Conservation (phyloP, 2,329 filamentous ascomycete genomes). For the Diaporthe citri region DNA sequence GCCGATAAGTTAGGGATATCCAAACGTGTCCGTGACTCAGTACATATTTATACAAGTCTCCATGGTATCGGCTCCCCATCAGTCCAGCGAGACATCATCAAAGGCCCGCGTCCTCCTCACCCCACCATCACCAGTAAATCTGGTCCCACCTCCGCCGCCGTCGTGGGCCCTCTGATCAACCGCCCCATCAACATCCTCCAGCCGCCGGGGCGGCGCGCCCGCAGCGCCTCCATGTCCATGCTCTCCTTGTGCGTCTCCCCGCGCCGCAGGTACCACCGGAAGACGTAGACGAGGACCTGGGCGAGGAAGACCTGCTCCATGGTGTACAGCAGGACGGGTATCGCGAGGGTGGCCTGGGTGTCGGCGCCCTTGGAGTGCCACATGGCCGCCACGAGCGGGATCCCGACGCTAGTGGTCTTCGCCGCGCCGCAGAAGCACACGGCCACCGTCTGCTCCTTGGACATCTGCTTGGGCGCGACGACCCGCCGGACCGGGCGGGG, state of each 20-base stretch:
- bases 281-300: constrained; percentile 60
- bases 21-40: neutral
- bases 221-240: constrained; percentile 40
- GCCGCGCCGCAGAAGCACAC: constrained; percentile 81
- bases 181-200: constrained; percentile 27
- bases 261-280: constrained; percentile 58
- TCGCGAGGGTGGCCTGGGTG: constrained; percentile 70
- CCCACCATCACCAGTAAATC: neutral
- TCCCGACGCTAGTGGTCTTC: constrained; percentile 78
- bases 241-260: constrained; percentile 28
- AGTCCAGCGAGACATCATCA: constrained; percentile 7
- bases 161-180: neutral
- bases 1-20: neutral
- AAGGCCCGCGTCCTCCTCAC: neutral
- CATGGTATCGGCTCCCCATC: neutral
- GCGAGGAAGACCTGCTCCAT: constrained; percentile 68
- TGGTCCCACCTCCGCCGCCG: neutral
- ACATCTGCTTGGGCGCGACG: constrained; percentile 65
- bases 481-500: constrained; percentile 48
- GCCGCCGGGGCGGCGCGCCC: neutral
- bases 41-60: neutral
- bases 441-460: constrained; percentile 73
- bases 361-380: constrained; percentile 68
- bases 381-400: constrained; percentile 77
- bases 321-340: constrained; percentile 73